These are phyloP conservation scores for Nannochloropsis granulata DNA, from an alignment of 108 stramenopile species.

Conservation along the genomic window DNA sequence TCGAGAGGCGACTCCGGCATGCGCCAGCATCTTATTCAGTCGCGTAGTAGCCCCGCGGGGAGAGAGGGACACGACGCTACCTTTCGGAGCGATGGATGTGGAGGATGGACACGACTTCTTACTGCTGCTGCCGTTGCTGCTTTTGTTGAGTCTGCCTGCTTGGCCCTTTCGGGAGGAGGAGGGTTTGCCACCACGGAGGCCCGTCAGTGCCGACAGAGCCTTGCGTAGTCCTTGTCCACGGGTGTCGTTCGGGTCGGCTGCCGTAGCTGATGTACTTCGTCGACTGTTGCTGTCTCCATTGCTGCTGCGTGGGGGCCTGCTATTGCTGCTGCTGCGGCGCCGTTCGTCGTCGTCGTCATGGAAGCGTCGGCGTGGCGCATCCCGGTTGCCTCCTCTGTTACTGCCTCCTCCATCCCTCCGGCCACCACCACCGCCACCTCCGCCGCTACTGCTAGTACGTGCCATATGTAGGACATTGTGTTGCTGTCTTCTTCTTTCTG, in stretches of 20 bases:
- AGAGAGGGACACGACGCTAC: neutral
- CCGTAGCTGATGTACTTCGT: neutral
- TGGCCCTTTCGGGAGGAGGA: neutral
- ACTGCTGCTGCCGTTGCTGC: neutral
- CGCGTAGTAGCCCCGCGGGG: neutral
- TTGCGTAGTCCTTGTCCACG: neutral
- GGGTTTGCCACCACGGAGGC: neutral
- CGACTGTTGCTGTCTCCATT: too few species aligned
- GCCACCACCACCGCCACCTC: too few species aligned
- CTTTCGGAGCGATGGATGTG: neutral
- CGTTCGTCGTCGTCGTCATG: too few species aligned
- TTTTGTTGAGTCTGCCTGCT: neutral
- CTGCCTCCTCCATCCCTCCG: too few species aligned
- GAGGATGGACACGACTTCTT: neutral
- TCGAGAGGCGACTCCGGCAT: constrained; percentile 23
- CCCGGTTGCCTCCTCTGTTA: too few species aligned
- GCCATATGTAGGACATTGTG: too few species aligned
- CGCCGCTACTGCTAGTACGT: too few species aligned
- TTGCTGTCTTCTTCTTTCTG: too few species aligned
- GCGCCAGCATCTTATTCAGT: constrained; percentile 23
- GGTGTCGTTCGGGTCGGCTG: neutral
- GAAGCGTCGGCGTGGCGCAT: too few species aligned
- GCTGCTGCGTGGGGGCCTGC: too few species aligned
- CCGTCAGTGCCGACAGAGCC: neutral
- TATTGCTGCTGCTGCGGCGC: too few species aligned